Evolutionary conservation across 495 filamentous ascomycete species (phyloP).

Genomic region (Penicillium chermesinum): DNA sequence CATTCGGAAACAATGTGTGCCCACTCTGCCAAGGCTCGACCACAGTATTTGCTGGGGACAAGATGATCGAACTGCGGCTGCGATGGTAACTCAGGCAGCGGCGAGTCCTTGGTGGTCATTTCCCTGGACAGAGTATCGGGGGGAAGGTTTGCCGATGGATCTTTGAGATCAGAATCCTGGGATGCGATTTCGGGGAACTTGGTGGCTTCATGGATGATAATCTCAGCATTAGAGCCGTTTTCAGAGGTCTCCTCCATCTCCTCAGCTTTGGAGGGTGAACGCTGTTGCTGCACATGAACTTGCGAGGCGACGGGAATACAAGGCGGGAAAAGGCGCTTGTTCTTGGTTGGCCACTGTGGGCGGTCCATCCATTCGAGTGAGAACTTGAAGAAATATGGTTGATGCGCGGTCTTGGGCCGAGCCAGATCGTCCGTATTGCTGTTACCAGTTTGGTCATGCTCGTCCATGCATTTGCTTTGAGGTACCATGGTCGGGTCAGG

Average conservation of each 20-base stretch:
- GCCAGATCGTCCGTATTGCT: slow-evolving; percentile 22
- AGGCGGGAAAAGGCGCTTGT: slow-evolving; percentile 64
- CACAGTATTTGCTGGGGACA: slow-evolving; percentile 64
- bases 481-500: slow-evolving; percentile 23
- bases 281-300: slow-evolving; percentile 37
- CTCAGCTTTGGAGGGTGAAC: slow-evolving; percentile 19
- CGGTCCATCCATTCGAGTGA: slow-evolving; percentile 70
- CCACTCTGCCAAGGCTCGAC: slow-evolving; percentile 92
- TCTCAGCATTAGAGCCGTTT: slow-evolving; percentile 12
- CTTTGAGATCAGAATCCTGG: neutral
- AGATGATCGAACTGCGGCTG: slow-evolving; percentile 22
- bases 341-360: slow-evolving; percentile 45
- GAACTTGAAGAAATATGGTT: slow-evolving; percentile 69
- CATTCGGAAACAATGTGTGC: slow-evolving; percentile 75
- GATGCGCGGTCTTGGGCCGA: slow-evolving; percentile 45
- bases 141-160: neutral
- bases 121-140: slow-evolving; percentile 7
- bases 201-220: slow-evolving; percentile 11
- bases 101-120: slow-evolving; percentile 19
- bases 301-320: slow-evolving; percentile 68
- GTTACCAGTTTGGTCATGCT: slow-evolving; percentile 21
- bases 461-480: slow-evolving; percentile 28
- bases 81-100: slow-evolving; percentile 18
- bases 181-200: neutral
- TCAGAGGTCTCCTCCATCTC: slow-evolving; percentile 29